Base-by-base conservation (phyloP, 2,329 filamentous ascomycete genomes). In the Ophiocordyceps australis region DNA sequence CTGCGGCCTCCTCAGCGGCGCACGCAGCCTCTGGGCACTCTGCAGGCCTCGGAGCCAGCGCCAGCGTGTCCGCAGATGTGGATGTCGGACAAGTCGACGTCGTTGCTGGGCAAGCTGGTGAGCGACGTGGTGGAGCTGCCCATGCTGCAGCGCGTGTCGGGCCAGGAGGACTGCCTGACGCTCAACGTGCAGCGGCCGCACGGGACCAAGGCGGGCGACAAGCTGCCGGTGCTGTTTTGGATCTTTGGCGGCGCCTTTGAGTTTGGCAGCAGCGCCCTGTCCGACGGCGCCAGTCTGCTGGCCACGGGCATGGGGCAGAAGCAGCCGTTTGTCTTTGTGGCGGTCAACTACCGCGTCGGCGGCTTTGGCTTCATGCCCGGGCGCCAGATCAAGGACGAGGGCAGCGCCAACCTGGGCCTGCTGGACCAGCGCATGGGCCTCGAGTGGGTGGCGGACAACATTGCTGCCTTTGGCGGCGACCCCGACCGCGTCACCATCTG, bases 401-500 rank as follows among this genome's bases (percentile, higher is more conserved):
- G 75, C 2, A 62, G 71, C 3, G 49, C 72, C 3, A 86, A 85
- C 40, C 45, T 81, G 4, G 79, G 79, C 4, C 58, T 80, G 4
- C 55, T 77, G 0, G 79, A 86, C 39, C 77, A 85, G 38, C 60
- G 75, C 18, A 57, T 77, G 34, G 78, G 65, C 0, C 55, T 86
- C 6, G 52, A 83, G 42, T 86, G 79, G 79, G 65, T 80, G 1
- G 69, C 74, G 7, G 75, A 81, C 37, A 81, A 85, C 35, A 81
- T 86, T 29, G 69, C 54, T 2, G 59, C 67, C 0, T 91, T 89
- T 41, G 81, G 81, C 8, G 81, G 81, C 10, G 78, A 86, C 42
- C 73, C 77, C 0, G 55, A 58, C n/a, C 77, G 76, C 43, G 76
- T 85, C 5, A 85, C 77, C 0, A 74, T 86, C 31, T 82, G 74